Evolutionary conservation across 352 stramenopile genomes (phyloP).

Genomic region (Globisporangium acanthophoron): DNA sequence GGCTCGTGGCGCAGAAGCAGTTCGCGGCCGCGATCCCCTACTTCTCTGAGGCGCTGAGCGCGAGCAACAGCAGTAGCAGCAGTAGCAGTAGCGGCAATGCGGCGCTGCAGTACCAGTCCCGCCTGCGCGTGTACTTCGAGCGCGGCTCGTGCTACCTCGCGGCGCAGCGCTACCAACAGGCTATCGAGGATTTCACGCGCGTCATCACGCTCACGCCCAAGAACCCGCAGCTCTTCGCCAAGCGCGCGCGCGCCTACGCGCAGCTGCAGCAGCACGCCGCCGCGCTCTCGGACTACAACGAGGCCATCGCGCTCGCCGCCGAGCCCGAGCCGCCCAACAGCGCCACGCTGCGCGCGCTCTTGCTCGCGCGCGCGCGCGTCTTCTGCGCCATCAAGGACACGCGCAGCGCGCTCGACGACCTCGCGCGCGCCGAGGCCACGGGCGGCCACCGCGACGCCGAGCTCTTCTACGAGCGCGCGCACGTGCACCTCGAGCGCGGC

Average conservation of each 20-base stretch:
- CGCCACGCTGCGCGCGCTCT: constrained; percentile 35
- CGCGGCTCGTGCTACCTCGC: constrained; percentile 53
- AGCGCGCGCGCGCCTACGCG: constrained; percentile 57
- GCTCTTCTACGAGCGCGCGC: constrained; percentile 57
- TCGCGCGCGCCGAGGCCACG: constrained; percentile 35
- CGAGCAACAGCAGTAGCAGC: not conserved
- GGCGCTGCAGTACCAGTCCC: constrained; percentile 18
- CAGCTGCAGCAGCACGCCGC: constrained; percentile 40
- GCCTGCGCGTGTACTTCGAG: constrained; percentile 58
- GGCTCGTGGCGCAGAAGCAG: constrained; percentile 52
- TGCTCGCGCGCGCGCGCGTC: constrained; percentile 49
- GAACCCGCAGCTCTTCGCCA: constrained; percentile 60
- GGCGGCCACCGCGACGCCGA: constrained; percentile 46
- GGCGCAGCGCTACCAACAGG: constrained; percentile 46
- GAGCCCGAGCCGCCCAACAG: constrained; percentile 1
- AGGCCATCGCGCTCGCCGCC: constrained; percentile 33
- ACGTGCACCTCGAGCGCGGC: constrained; percentile 41
- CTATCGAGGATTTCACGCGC: constrained; percentile 65
- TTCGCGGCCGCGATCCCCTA: constrained; percentile 48
- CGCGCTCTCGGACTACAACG: constrained; percentile 60
- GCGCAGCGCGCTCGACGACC: constrained; percentile 42
- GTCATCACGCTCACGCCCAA: constrained; percentile 67
- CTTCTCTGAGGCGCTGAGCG: constrained; percentile 41
- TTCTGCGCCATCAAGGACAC: constrained; percentile 53
- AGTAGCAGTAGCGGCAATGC: not conserved